These are phyloP conservation scores for Arachis monticola DNA, from an alignment of 331 rosid genomes.

Conservation along the genomic window DNA sequence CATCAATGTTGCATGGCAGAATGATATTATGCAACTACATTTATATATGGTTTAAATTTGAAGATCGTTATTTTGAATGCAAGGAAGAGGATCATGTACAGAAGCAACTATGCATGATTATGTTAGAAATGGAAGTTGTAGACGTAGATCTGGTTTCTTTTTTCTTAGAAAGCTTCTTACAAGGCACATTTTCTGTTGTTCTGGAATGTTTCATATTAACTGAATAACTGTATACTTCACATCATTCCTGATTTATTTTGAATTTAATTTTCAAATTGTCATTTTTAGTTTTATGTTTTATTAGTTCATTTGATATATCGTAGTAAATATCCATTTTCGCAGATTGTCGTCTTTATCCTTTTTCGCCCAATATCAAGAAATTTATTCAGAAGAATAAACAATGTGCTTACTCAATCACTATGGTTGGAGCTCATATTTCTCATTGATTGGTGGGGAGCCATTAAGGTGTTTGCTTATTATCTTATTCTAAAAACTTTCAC, in stretches of 20 bases:
- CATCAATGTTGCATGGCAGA: neutral
- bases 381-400: slow-evolving; percentile 65
- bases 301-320: neutral
- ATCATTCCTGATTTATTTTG: too few relatives aligned
- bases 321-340: slow-evolving; percentile 33
- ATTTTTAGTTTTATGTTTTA: neutral
- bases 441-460: slow-evolving; percentile 90
- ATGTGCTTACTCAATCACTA: slow-evolving; percentile 66
- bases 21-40: too few relatives aligned
- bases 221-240: too few relatives aligned
- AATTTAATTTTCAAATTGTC: neutral
- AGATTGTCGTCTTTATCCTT: slow-evolving; percentile 64
- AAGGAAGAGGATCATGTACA: neutral
- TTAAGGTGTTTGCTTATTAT: slow-evolving; percentile 60
- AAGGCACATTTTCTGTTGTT: neutral
- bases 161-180: neutral
- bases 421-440: slow-evolving; percentile 92
- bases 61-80: neutral
- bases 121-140: neutral
- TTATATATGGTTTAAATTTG: too few relatives aligned
- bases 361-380: slow-evolving; percentile 73
- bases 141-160: neutral
- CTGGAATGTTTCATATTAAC: neutral
- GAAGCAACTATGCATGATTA: neutral
- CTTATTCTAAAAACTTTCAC: neutral